A percentile compares a stretch with the other conserved stretches of the same genome.
Conservation (phyloP, 1,139 yeast genomes). For the Blastobotrys malaysiensis region DNA sequence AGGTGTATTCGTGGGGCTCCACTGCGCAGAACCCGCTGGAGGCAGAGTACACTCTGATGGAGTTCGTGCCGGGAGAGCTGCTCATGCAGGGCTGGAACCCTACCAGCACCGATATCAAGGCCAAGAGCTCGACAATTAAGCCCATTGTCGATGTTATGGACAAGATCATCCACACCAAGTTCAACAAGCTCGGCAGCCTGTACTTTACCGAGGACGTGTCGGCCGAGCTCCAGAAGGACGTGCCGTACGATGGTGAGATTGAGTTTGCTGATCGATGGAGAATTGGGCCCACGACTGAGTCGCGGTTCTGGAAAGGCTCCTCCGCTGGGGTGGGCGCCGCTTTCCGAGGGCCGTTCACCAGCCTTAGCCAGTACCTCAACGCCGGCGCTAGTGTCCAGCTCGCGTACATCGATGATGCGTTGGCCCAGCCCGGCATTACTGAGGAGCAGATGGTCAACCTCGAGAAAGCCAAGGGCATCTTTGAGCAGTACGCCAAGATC, state of each 20-base stretch:
- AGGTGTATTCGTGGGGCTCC: slow-evolving; percentile 66
- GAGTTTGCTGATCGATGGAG: slow-evolving; percentile 67
- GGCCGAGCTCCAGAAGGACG: slow-evolving; percentile 36
- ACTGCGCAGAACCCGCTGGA: slow-evolving; percentile 54
- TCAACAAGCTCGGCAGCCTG: slow-evolving; percentile 74
- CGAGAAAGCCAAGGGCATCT: slow-evolving; percentile 37
- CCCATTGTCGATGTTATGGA: slow-evolving; percentile 35
- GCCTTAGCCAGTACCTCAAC: slow-evolving; percentile 50
- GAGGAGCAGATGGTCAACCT: slow-evolving; percentile 31
- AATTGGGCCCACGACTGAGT: slow-evolving; percentile 86
- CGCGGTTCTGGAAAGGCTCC: slow-evolving; percentile 63
- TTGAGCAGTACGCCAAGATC: slow-evolving; percentile 50
- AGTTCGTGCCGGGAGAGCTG: slow-evolving; percentile 68
- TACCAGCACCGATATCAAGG: slow-evolving; percentile 48
- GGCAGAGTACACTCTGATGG: slow-evolving; percentile 75
- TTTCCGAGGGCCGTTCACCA: slow-evolving; percentile 71
- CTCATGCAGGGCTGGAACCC: slow-evolving; percentile 93
- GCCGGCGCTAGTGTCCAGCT: slow-evolving; percentile 64
- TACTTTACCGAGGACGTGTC: slow-evolving; percentile 66
- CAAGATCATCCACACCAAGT: slow-evolving; percentile 37
- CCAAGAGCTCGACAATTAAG: slow-evolving; percentile 32
- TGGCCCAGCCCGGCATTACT: slow-evolving; percentile 42
- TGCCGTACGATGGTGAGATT: slow-evolving; percentile 54
- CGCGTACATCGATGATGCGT: slow-evolving; percentile 53
- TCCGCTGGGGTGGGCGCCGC: slow-evolving; percentile 30